Base-by-base conservation (phyloP, 1,284 basidiomycete species). In the Kwoniella shivajii region DNA sequence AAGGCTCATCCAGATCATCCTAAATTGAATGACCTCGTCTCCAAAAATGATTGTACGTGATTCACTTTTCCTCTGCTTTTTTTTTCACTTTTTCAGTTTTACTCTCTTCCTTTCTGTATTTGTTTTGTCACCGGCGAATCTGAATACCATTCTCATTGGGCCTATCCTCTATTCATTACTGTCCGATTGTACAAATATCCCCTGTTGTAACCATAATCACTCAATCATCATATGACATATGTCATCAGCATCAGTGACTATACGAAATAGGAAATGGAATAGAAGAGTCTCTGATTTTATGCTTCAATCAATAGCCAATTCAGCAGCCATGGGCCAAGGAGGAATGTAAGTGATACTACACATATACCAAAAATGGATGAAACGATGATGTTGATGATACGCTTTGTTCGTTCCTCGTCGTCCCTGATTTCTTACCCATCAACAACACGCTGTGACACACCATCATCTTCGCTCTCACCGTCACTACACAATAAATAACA, bases 1-100 rank as follows among this genome's bases (percentile, higher is more conserved):
- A 44, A 58, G 39, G 47, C 55, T 26, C 69, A 72, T 53, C 68
- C 69, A 3, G 66, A 72, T 53, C 69, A 72, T 57, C 69, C 69
- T 20, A 66, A 50, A 24, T 48, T 72, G 26, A 50, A 64, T 5
- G 67, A 71, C 57, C 58, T 71, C 42, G 59, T 33, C 7, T 22
- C 57, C 22, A 48, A 48, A 11, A 18, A 54, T 27, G 57, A 54
- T 36, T 31, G 57, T 64, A 51, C 53, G 61, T 63, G 22, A 45
- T 52, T 34, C 33, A n/a, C 27, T 34, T 47, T 45, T 37, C 29
- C 33, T 27, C 7, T n/a, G 18, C 50, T 43, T 49, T 29, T 46
- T 30, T 42, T 33, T 48, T 39, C 34, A 31, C 50, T n/a, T 22
- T 36, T n/a, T 24, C 14, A 57, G 75, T 20, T 74, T 77, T 60